Base-by-base conservation (phyloP, 305 asterid genomes). In the Fraxinus platypoda region DNA sequence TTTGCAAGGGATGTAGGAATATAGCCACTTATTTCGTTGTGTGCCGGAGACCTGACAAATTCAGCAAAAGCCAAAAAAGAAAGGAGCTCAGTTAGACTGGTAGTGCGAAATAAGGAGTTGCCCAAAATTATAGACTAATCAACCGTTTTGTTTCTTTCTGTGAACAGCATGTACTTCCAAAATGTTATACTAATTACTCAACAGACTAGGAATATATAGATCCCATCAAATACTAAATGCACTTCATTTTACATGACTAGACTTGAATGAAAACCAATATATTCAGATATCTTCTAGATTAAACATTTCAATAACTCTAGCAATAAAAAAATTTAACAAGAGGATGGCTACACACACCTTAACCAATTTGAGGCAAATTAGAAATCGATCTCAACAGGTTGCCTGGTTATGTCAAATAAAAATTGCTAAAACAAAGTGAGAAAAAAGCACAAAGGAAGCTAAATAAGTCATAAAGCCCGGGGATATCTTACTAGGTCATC, bases 21-120 rank as follows among this genome's bases (percentile, higher is more conserved):
- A 11, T 92, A 80, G 43, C 99, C 98, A 34, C 82, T 89, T 75
- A 94, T 83, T 83, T 87, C 80, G 52, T 95, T 95, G 79, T 85
- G 91, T n/a, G 92, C 87, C n/a, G 93, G 87, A 80, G 88, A 87
- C 90, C 98, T 95, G 94, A 72, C 81, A 83, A 86, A 76, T 79
- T 13, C 68, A 85, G 73, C 21, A 74, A 79, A 78, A 59, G n/a
- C n/a, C 64, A 81, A 12, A 23, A 81, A 38, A 2, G 15, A 70
- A 81, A 38, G 8, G 15, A 70, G 79, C 72, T 75, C 41, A 25
- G n/a, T 35, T 49, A 71, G 66, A 82, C 3, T 43, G 78, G 75
- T 1, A 13, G 6, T 46, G 57, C 19, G 6, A 46, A 13, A 46
- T 3, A 46, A 13, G 54, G 54, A 43, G 19, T 43, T 43, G 54